Base-by-base conservation (phyloP, 345 rosid species). In the Aquilaria sinensis region DNA sequence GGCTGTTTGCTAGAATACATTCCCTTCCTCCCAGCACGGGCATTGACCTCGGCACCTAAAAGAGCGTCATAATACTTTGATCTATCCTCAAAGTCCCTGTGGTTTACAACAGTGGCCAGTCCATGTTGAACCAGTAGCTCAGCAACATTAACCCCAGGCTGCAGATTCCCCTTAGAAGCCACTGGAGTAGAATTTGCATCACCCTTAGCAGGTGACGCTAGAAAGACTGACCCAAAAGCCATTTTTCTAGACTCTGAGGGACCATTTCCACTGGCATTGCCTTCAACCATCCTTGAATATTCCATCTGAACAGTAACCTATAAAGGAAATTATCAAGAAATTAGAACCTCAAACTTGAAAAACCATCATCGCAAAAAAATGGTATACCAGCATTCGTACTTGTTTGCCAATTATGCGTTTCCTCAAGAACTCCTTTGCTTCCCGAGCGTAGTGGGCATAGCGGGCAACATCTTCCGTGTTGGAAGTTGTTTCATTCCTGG, bases 281-380 rank as follows among this genome's bases (percentile, higher is more conserved):
- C 97, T 56, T 95, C 99, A 23, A 74, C 80, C 80, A 74, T 66
- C 80, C 98, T 85, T 14, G 94, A 84, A 72, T 95, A 95, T 74
- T 95, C 99, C 99, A 89, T 95, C 77, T 82, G 85, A 64, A 95
- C 96, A 61, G 56, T 78, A 64, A 95, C 99, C 99, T 95, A 79
- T 47, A 64, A 51, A 37, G 23, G 49, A 58, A 45, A 48, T n/a
- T 6, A 57, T 33, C 34, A 15, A 15, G 6, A 49, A 47, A 46
- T 41, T 55, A 65, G 49, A 52, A 47, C 30, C 10, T 53, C 47
- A 64, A n/a, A 62, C 30, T 46, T 11, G 3, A 48, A 53, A 37
- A 2, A 52, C 41, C 6, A 51, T 6, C 6, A 51, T 6, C 10
- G 2, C 50, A 48, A 46, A 1, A 3, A 49, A 10, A 41, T 49